Conservation (phyloP, 192 early-diverging fungal genomes). For the Podila epicladia region DNA sequence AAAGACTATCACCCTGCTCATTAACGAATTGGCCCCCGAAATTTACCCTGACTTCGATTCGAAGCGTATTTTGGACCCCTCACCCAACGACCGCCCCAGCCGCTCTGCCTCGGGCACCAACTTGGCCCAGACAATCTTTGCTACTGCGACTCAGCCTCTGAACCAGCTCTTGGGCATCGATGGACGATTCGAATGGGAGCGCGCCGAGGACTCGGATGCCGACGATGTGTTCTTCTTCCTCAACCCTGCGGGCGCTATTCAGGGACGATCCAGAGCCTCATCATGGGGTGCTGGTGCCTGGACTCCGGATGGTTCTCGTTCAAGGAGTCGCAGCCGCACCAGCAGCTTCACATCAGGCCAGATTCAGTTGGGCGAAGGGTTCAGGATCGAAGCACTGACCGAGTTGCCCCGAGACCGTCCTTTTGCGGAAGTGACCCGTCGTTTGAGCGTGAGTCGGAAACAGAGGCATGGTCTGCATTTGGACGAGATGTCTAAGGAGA, state of each 20-base stretch:
- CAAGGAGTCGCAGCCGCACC: slow-evolving; percentile 56
- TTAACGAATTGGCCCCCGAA: slow-evolving; percentile 88
- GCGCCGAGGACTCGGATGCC: slow-evolving; percentile 57
- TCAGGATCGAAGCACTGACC: slow-evolving; percentile 63
- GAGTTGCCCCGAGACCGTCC: slow-evolving; percentile 49
- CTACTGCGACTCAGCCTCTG: slow-evolving; percentile 46
- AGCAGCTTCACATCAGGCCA: slow-evolving; percentile 52
- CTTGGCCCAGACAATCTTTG: slow-evolving; percentile 21
- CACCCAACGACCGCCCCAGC: slow-evolving; percentile 43
- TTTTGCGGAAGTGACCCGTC: slow-evolving; percentile 47
- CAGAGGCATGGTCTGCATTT: slow-evolving; percentile 22
- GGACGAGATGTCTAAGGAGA: slow-evolving; percentile 15
- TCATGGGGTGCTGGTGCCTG: slow-evolving; percentile 51
- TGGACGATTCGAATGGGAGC: slow-evolving; percentile 67
- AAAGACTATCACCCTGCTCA: slow-evolving; percentile 77
- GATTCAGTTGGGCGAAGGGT: slow-evolving; percentile 49
- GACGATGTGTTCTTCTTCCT: slow-evolving; percentile 65
- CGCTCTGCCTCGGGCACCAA: slow-evolving; percentile 45
- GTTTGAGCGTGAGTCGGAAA: slow-evolving; percentile 31
- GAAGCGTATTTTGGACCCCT: slow-evolving; percentile 50
- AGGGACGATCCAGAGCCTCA: slow-evolving; percentile 54
- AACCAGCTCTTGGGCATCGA: slow-evolving; percentile 64
- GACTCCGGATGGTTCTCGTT: slow-evolving; percentile 50
- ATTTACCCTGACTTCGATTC: slow-evolving; percentile 80
- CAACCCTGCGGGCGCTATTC: slow-evolving; percentile 56